These are phyloP conservation scores for Clathrospora elynae DNA, from an alignment of 2,329 filamentous ascomycete genomes.

Conservation along the genomic window DNA sequence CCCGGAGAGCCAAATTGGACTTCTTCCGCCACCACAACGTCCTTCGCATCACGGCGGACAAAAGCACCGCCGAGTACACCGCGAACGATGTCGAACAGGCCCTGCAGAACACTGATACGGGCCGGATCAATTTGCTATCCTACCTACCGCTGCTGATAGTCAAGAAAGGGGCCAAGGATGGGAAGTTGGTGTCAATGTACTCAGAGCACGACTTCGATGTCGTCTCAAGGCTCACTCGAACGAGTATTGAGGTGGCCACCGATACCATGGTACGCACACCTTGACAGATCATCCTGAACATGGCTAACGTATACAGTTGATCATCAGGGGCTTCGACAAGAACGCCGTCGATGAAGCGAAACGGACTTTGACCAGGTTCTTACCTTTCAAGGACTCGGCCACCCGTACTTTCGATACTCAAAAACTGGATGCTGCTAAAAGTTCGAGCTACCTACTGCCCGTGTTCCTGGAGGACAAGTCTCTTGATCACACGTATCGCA, in stretches of 20 bases:
- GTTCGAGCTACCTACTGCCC: constrained; percentile 24
- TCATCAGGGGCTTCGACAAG: constrained; percentile 35
- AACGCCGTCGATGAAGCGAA: constrained; percentile 34
- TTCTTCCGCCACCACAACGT: constrained; percentile 30
- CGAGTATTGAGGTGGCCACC: constrained; percentile 24
- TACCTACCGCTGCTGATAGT: constrained; percentile 28
- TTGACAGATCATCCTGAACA: background rate
- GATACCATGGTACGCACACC: constrained; percentile 25
- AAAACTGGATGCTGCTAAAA: constrained; percentile 16
- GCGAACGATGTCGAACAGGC: constrained; percentile 42
- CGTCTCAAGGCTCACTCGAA: constrained; percentile 31
- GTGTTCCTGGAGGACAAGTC: constrained; percentile 22
- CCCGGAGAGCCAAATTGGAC: constrained; percentile 40
- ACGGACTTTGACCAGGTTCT: constrained; percentile 34
- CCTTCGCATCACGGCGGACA: constrained; percentile 47
- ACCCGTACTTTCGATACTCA: constrained; percentile 27
- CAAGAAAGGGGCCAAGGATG: constrained; percentile 4
- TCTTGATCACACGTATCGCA: constrained; percentile 32
- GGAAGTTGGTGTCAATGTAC: constrained; percentile 17
- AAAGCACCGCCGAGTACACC: constrained; percentile 43
- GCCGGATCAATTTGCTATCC: constrained; percentile 25
- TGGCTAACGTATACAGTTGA: constrained; percentile 26
- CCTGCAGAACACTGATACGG: constrained; percentile 22
- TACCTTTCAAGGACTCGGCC: constrained; percentile 27
- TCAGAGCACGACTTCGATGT: constrained; percentile 21